Percentiles rank a stretch among this genome's conserved stretches.
Conservation (phyloP, 1,139 yeast species). For the Taphrina confusa region DNA sequence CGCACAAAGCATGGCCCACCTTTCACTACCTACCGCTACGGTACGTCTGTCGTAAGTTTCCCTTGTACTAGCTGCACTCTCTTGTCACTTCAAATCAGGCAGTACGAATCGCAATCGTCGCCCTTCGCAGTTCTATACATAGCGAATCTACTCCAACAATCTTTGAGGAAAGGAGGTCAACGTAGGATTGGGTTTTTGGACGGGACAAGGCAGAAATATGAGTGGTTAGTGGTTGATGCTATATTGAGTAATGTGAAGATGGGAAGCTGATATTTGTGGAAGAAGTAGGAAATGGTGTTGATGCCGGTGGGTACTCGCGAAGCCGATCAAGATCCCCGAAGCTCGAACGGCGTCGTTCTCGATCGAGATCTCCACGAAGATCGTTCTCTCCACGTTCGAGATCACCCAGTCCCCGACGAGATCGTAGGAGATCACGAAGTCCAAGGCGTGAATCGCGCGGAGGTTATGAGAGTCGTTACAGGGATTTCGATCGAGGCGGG, state of each 20-base stretch:
- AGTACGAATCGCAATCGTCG: too few relatives aligned
- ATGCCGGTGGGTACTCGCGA: slow-evolving; percentile 1
- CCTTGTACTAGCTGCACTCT: too few relatives aligned
- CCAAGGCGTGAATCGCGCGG: slow-evolving; percentile 20
- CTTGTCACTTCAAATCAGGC: too few relatives aligned
- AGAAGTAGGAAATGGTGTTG: slow-evolving; percentile 8
- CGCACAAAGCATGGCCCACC: too few relatives aligned
- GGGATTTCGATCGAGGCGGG: slow-evolving; percentile 5
- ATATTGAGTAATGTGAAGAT: background rate
- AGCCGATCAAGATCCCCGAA: slow-evolving; percentile 16
- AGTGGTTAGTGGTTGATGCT: slow-evolving; percentile 22
- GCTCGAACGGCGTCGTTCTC: slow-evolving; percentile 20
- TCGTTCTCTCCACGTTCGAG: slow-evolving; percentile 26
- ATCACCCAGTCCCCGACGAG: slow-evolving; percentile 25
- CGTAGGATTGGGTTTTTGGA: too few relatives aligned
- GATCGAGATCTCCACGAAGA: slow-evolving; percentile 29
- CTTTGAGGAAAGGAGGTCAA: too few relatives aligned
- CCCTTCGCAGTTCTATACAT: too few relatives aligned
- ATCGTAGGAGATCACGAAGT: slow-evolving; percentile 23
- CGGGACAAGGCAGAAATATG: slow-evolving; percentile 11
- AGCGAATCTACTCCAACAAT: too few relatives aligned
- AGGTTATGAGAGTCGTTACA: slow-evolving; percentile 3
- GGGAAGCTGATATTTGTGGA: slow-evolving; percentile 27
- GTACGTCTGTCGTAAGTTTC: too few relatives aligned
- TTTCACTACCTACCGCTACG: too few relatives aligned